These are phyloP conservation scores for Sphagnum fallax DNA, from an alignment of 228 moss, liverwort and hornwort genomes.

Conservation along the genomic window DNA sequence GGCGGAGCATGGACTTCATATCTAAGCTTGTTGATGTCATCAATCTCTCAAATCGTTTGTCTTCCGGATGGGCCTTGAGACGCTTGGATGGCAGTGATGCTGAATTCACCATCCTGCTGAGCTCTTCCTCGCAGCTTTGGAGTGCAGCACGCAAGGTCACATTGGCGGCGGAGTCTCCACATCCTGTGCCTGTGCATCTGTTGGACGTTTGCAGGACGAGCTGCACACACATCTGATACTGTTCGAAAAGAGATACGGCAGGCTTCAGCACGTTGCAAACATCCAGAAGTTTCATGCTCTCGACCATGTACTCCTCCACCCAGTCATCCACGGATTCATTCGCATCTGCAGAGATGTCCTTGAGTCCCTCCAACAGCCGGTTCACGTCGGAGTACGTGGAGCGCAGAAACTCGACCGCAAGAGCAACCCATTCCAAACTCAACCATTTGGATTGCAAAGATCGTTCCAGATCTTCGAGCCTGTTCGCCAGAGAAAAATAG, in stretches of 20 bases:
- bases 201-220: conserved; percentile 29
- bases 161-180: not conserved
- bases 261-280: conserved; percentile 50
- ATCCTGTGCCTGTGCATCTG: conserved; percentile 11
- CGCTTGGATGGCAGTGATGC: not conserved
- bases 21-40: not conserved
- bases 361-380: conserved; percentile 33
- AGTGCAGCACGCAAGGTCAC: not conserved
- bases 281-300: conserved; percentile 56
- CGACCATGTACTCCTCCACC: conserved; percentile 59
- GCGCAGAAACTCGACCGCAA: conserved; percentile 48
- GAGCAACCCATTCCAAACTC: conserved; percentile 38
- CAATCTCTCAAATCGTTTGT: not conserved
- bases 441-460: conserved; percentile 35
- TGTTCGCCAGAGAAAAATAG: conserved; percentile 21
- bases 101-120: not conserved
- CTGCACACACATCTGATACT: conserved; percentile 39
- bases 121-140: not conserved
- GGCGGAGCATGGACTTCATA: not conserved
- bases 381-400: conserved; percentile 49
- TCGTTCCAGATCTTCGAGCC: conserved; percentile 32
- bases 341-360: conserved; percentile 16
- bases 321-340: conserved; percentile 24
- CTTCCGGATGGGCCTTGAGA: not conserved
- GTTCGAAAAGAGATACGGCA: conserved; percentile 34